phyloP scores from a whole-genome alignment of 176 grass and related monocot genomes.

The Aegilops longissima region DNA sequence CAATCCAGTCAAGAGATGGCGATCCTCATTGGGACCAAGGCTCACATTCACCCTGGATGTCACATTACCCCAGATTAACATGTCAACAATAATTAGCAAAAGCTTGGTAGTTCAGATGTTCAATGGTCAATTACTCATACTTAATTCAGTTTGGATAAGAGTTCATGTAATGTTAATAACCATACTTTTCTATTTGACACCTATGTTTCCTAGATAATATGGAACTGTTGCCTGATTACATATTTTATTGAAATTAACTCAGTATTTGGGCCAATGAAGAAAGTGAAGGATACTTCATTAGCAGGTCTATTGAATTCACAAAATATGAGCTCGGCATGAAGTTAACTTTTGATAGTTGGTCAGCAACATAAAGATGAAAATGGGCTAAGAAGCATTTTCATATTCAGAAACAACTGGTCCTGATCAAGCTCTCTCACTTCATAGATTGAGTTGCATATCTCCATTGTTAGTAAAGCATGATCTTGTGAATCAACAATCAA shows the following conservation, averaged over 20 bases:
- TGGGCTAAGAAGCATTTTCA: neutral
- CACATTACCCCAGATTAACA: constrained; percentile 39
- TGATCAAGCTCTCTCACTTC: neutral
- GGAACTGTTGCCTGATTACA: neutral
- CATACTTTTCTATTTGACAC: neutral
- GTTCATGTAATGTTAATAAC: neutral
- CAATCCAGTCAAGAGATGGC: constrained; percentile 75
- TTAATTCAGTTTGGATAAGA: constrained; percentile 3
- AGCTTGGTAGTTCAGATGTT: neutral
- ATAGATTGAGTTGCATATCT: neutral
- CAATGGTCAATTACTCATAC: neutral
- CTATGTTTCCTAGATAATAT: neutral
- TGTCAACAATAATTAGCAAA: neutral
- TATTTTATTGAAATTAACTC: neutral
- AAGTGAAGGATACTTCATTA: neutral
- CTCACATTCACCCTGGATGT: constrained; percentile 78
- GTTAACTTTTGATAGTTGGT: neutral
- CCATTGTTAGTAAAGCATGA: neutral
- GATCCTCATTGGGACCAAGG: constrained; percentile 81
- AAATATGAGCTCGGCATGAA: neutral
- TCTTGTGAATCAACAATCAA: neutral
- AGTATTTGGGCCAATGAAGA: neutral
- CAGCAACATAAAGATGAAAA: constrained; percentile 14
- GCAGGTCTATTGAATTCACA: neutral
- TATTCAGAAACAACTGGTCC: neutral